Base-by-base conservation (phyloP, 768 basidiomycete genomes). In the Leccinum imitatum region DNA sequence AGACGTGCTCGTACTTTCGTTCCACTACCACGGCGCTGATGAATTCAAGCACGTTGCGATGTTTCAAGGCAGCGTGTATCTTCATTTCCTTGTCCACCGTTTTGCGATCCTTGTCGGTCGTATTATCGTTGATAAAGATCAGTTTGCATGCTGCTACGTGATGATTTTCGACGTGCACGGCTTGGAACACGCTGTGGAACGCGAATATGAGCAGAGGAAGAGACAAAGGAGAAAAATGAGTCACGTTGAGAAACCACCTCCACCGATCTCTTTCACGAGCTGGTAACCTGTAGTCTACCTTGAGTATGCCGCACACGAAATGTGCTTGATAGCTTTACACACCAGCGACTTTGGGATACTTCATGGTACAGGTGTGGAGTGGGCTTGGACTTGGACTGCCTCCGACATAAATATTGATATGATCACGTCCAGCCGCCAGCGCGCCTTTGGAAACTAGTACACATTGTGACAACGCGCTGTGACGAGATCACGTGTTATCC, bases 21-120 rank as follows among this genome's bases (percentile, higher is more conserved):
- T 95, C 93, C 0, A 94, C 87, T 3, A 91, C 77, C 31, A 87
- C 83, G 0, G 88, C 90, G 53, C 88, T 87, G 59, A 95, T 69
- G 67, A 98, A 93, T 68, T 93, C 87, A 39, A 99, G 84, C 9
- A 98, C 83, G 63, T 95, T 86, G 1, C 67, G 58, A 63, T 97
- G 89, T 65, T 91, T 91, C 57, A 98, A 76, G 1, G 84, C 84
- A 7, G 86, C 74, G 69, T 98, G 95, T 3, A 98, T 86, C 31
- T 89, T 84, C 78, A 97, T 95, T 72, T 99, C 97, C 69, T 95
- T 96, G 57, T 97, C 87, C 10, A 95, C 77, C 17, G 81, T 83
- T 70, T 96, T 95, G 56, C 91, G 83, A 13, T 91, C 85, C 53
- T 81, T 81, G 6, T 85, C 81, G 1, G 86, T 84, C 1, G 88